phyloP scores from a whole-genome alignment of 2,329 filamentous ascomycete genomes.

The Alternaria brassicicola region DNA sequence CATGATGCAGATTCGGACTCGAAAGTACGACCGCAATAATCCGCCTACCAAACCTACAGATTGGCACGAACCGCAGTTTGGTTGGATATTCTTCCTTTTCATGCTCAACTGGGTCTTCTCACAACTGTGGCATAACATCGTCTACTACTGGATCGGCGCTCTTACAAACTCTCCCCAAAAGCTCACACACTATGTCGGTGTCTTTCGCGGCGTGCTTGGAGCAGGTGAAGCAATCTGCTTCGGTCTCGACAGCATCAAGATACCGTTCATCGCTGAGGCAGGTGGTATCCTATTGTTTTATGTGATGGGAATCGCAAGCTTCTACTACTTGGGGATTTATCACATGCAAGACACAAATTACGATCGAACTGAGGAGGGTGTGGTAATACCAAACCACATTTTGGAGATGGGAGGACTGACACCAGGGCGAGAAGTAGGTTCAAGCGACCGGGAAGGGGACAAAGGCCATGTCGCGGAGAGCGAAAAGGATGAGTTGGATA shows the following conservation, averaged over 20 bases:
- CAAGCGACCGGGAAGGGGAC: constrained; percentile 7
- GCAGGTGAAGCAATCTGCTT: constrained; percentile 42
- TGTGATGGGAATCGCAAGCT: constrained; percentile 31
- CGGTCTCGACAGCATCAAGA: constrained; percentile 40
- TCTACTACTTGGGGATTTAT: constrained; percentile 38
- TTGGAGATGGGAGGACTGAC: constrained; percentile 29
- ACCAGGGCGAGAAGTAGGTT: constrained; percentile 18
- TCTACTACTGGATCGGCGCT: constrained; percentile 43
- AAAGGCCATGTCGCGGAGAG: background rate
- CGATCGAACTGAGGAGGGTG: constrained; percentile 32
- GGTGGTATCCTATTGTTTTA: constrained; percentile 41
- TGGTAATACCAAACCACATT: constrained; percentile 37
- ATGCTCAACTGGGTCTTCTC: constrained; percentile 42
- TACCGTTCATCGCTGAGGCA: constrained; percentile 37
- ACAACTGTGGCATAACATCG: constrained; percentile 42
- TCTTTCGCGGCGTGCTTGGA: constrained; percentile 40
- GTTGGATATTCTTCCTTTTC: constrained; percentile 40
- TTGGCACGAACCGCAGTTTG: constrained; percentile 34
- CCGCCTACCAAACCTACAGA: constrained; percentile 33
- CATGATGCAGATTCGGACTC: constrained; percentile 30
- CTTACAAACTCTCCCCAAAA: constrained; percentile 42
- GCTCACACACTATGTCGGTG: constrained; percentile 39
- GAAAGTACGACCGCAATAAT: constrained; percentile 36
- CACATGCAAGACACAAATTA: constrained; percentile 43
- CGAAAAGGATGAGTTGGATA: background rate